These are phyloP conservation scores for Cladosporium austrohemisphaericum DNA, from an alignment of 2,329 filamentous ascomycete species.

Conservation along the genomic window DNA sequence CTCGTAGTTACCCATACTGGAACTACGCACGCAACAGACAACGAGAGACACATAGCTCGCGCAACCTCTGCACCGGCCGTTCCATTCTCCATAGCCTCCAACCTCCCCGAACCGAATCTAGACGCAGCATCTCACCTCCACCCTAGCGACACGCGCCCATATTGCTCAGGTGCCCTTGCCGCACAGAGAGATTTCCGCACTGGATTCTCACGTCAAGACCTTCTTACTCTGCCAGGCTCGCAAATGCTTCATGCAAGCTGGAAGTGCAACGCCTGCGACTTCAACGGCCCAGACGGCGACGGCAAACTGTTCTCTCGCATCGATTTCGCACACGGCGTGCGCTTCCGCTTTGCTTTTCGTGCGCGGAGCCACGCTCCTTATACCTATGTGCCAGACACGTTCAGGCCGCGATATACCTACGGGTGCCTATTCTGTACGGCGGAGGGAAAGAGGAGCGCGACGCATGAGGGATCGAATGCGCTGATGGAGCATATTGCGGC, in stretches of 20 bases:
- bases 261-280: constrained; percentile 2
- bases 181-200: not conserved
- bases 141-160: not conserved
- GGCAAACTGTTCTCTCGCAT: constrained; percentile 12
- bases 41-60: not conserved
- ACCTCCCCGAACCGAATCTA: not conserved
- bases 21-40: not conserved
- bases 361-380: constrained; percentile 18
- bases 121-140: not conserved
- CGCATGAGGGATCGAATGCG: constrained; percentile 33
- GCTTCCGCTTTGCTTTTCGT: constrained; percentile 21
- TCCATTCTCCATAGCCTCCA: not conserved
- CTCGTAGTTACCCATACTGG: not conserved
- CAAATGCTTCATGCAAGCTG: not conserved
- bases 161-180: constrained; percentile 3
- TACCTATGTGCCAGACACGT: constrained; percentile 2
- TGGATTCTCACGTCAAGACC: not conserved
- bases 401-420: constrained; percentile 15
- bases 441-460: constrained; percentile 14
- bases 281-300: constrained; percentile 4
- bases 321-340: constrained; percentile 15
- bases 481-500: constrained; percentile 38
- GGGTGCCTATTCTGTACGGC: constrained; percentile 22
- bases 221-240: constrained; percentile 2
- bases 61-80: not conserved